A percentile compares a stretch with the other conserved stretches of the same genome.
Conservation (phyloP, 768 basidiomycete species). For the Termitomyces sp. region DNA sequence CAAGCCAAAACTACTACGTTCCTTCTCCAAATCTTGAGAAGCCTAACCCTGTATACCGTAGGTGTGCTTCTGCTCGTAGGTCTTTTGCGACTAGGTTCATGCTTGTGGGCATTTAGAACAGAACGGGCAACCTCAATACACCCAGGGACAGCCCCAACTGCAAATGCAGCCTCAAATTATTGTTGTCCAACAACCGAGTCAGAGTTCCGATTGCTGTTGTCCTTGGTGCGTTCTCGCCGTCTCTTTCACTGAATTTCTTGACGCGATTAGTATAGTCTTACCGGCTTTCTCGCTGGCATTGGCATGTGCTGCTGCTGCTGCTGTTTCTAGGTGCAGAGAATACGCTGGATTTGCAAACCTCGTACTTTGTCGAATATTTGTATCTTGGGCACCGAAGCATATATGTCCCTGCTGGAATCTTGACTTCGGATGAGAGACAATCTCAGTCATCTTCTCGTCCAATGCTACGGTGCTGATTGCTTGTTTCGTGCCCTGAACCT, state of each 20-base stretch:
- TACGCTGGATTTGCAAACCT: too few species aligned
- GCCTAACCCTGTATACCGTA: neutral
- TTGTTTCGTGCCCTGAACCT: too few species aligned
- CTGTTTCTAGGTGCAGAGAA: neutral
- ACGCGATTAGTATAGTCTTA: neutral
- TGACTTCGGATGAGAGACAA: too few species aligned
- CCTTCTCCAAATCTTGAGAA: neutral
- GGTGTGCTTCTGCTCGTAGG: neutral
- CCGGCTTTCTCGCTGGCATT: neutral
- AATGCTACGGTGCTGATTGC: too few species aligned
- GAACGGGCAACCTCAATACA: neutral
- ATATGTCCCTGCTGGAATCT: too few species aligned
- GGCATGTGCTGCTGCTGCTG: neutral
- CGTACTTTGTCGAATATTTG: too few species aligned
- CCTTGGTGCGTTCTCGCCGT: neutral
- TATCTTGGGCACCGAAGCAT: too few species aligned
- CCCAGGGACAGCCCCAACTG: neutral
- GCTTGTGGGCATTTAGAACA: neutral
- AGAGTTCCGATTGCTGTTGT: neutral
- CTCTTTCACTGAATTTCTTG: neutral
- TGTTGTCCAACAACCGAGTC: neutral
- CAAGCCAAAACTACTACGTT: neutral
- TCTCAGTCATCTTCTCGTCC: too few species aligned
- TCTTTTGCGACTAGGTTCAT: neutral
- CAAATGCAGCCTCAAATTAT: neutral